Conservation (phyloP, 352 stramenopile species). For the Phytophthora boehmeriae region DNA sequence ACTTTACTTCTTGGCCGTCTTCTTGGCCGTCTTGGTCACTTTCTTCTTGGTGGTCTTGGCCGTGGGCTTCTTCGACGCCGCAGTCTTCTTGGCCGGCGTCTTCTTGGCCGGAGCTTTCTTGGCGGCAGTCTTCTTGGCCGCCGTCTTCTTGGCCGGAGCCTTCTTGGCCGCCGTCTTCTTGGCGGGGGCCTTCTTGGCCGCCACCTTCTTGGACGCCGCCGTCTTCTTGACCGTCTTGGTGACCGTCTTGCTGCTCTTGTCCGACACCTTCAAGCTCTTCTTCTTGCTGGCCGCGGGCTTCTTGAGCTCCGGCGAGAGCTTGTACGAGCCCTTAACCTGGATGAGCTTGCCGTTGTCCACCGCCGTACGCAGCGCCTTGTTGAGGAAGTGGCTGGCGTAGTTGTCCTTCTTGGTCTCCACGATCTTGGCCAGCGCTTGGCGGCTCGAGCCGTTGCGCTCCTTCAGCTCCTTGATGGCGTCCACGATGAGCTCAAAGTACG, state of each 20-base stretch:
- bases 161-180: constrained; percentile 74
- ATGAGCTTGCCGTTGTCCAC: constrained; percentile 90
- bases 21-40: constrained; percentile 45
- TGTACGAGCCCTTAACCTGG: constrained; percentile 87
- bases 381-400: constrained; percentile 83
- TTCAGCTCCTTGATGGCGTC: constrained; percentile 92
- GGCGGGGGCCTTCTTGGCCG: constrained; percentile 63
- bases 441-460: constrained; percentile 92
- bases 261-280: constrained; percentile 68
- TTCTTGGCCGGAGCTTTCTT: constrained; percentile 52
- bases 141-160: constrained; percentile 35
- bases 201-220: constrained; percentile 68
- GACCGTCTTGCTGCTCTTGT: constrained; percentile 43
- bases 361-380: constrained; percentile 89
- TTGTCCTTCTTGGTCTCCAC: constrained; percentile 88
- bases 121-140: constrained; percentile 52
- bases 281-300: constrained; percentile 69
- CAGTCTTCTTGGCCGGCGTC: constrained; percentile 53
- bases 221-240: constrained; percentile 70
- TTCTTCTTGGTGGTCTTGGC: constrained; percentile 60
- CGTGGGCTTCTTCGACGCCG: constrained; percentile 51
- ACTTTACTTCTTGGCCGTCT: constrained; percentile 67
- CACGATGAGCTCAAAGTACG: constrained; percentile 91
- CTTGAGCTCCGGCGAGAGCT: constrained; percentile 69
- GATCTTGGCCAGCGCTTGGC: constrained; percentile 91